Conservation (phyloP, 139 green algal genomes). For the Chlamydomonas applanata region DNA sequence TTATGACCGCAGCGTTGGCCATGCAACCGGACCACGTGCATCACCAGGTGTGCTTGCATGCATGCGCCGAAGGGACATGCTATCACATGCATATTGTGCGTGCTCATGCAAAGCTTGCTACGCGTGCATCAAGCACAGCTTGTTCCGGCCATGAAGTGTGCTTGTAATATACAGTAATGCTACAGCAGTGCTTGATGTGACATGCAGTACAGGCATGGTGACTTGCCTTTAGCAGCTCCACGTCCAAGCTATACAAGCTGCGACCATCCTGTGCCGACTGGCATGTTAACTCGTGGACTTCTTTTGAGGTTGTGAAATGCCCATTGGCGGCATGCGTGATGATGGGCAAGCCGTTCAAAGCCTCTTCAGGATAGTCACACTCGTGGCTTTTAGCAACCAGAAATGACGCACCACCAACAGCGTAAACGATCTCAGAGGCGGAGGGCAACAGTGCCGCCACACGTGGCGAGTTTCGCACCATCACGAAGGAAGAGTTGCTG, state of each 20-base stretch:
- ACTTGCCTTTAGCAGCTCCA: constrained; percentile 38
- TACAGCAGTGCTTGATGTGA: too few species aligned
- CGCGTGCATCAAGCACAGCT: too few species aligned
- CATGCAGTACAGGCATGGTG: constrained; percentile 62
- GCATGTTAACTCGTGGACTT: constrained; percentile 25
- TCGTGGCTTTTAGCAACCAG: constrained; percentile 41
- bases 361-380: constrained; percentile 63
- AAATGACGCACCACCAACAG: constrained; percentile 35
- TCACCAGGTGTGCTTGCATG: too few species aligned
- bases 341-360: constrained; percentile 1
- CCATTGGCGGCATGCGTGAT: constrained; percentile 20
- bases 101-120: too few species aligned
- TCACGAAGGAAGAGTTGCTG: too few species aligned
- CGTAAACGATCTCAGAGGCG: constrained; percentile 68
- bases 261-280: constrained; percentile 22
- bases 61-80: too few species aligned
- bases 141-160: too few species aligned
- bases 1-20: too few species aligned
- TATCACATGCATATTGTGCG: too few species aligned
- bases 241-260: constrained; percentile 50
- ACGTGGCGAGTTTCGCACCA: too few species aligned
- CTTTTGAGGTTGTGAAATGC: constrained; percentile 19
- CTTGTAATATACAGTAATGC: too few species aligned
- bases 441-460: constrained; percentile 71
- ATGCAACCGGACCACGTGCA: too few species aligned